phyloP scores from a whole-genome alignment of 2,329 filamentous ascomycete genomes.

The Claviceps digitariae region DNA sequence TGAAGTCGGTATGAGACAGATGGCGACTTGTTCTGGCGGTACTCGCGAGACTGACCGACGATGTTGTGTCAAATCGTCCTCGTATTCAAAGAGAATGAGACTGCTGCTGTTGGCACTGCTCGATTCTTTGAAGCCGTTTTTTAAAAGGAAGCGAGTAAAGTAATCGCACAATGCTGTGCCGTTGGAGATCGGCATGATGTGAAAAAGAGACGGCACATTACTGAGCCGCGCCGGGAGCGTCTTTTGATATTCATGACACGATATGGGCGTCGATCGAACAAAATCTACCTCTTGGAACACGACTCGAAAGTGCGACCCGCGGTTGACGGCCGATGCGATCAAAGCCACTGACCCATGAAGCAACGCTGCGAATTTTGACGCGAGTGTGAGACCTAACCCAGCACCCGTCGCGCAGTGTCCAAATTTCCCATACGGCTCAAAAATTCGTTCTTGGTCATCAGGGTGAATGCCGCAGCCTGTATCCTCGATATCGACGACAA shows the following conservation, averaged over 20 bases:
- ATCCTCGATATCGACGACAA: neutral
- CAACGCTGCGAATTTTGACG: constrained; percentile 25
- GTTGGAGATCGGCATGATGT: neutral
- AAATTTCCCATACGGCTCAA: constrained; percentile 29
- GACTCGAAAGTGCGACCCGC: neutral
- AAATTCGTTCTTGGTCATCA: constrained; percentile 21
- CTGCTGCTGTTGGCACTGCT: neutral
- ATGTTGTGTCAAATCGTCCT: neutral
- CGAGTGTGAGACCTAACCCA: constrained; percentile 23
- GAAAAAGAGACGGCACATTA: neutral
- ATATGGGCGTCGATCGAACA: neutral
- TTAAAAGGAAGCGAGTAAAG: constrained; percentile 3
- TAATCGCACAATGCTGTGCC: neutral
- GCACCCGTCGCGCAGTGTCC: constrained; percentile 23
- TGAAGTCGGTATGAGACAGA: neutral
- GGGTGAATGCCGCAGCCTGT: neutral
- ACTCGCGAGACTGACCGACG: neutral
- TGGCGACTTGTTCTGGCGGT: neutral
- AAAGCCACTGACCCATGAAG: constrained; percentile 25
- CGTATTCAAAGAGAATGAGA: neutral
- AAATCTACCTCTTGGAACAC: neutral
- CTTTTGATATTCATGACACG: neutral
- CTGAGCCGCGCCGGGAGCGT: neutral
- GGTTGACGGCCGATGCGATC: constrained; percentile 10
- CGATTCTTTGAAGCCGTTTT: neutral